These are phyloP conservation scores for Syncephalastrum racemosum DNA, from an alignment of 371 early-diverging fungal genomes.

Conservation along the genomic window DNA sequence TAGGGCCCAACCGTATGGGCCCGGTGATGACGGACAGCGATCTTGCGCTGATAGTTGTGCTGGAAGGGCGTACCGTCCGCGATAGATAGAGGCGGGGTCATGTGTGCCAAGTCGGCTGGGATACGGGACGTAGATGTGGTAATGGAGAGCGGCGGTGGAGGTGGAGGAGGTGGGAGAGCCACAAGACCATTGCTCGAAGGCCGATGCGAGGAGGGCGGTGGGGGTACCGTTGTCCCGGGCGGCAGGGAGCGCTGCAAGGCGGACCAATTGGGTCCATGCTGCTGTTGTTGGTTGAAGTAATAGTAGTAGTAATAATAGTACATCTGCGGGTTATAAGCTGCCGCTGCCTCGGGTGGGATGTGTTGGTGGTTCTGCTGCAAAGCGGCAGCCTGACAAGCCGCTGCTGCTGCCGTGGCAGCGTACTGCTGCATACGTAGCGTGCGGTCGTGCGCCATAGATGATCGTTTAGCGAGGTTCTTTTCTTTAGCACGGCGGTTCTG, in stretches of 20 bases:
- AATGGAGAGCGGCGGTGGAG: slow-evolving; percentile 8
- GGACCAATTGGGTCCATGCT: slow-evolving; percentile 9
- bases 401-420: slow-evolving; percentile 40
- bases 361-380: slow-evolving; percentile 23
- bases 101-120: too few relatives aligned
- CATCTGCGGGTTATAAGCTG: slow-evolving; percentile 23
- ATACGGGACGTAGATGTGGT: too few relatives aligned
- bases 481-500: slow-evolving; percentile 96
- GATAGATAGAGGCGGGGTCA: background rate
- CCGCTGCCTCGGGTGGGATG: slow-evolving; percentile 22
- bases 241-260: slow-evolving; percentile 4
- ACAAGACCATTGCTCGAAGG: background rate
- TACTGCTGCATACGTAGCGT: slow-evolving; percentile 38
- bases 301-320: slow-evolving; percentile 48
- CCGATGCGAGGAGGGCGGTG: slow-evolving; percentile 9
- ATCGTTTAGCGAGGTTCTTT: slow-evolving; percentile 64
- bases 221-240: background rate
- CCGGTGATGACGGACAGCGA: slow-evolving; percentile 10
- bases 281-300: slow-evolving; percentile 44
- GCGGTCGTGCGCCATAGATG: slow-evolving; percentile 50
- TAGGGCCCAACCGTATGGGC: slow-evolving; percentile 2
- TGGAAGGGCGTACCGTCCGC: background rate
- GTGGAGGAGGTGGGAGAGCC: slow-evolving; percentile 8
- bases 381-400: slow-evolving; percentile 38
- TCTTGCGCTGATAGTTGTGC: slow-evolving; percentile 14